A percentile compares a stretch with the other conserved stretches of the same genome.
Conservation (phyloP, 2,329 filamentous ascomycete genomes). For the Cladosporium sp. region DNA sequence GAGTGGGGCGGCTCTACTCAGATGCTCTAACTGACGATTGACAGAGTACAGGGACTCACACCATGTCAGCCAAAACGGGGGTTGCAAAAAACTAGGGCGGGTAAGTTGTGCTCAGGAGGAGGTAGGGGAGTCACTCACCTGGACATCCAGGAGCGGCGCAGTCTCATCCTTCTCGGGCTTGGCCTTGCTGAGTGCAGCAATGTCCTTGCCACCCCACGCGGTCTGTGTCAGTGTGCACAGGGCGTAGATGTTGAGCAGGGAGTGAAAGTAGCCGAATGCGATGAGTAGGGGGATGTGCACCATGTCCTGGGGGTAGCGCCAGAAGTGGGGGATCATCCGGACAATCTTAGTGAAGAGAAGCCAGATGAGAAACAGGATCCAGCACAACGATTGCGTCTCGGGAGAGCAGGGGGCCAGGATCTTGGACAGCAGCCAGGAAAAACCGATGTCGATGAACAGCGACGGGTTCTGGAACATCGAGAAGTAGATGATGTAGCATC, state of each 20-base stretch:
- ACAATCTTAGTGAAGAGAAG: constrained; percentile 58
- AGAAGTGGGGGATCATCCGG: constrained; percentile 58
- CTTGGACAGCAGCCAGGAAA: constrained; percentile 40
- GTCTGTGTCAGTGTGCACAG: constrained; percentile 47
- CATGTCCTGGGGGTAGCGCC: constrained; percentile 54
- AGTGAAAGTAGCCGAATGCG: constrained; percentile 59
- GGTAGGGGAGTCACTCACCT: background rate
- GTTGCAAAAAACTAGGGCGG: background rate
- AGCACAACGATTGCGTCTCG: background rate
- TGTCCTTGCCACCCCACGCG: constrained; percentile 34
- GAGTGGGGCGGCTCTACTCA: background rate
- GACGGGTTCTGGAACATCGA: constrained; percentile 58
- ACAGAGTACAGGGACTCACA: background rate
- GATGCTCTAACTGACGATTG: background rate
- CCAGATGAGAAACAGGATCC: constrained; percentile 37
- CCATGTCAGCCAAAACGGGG: background rate
- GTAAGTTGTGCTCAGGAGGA: background rate
- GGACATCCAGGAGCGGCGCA: background rate
- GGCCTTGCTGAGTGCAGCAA: constrained; percentile 16
- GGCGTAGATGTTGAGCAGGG: constrained; percentile 58
- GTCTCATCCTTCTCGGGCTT: background rate
- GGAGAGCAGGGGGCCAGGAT: constrained; percentile 26
- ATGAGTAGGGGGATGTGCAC: constrained; percentile 52
- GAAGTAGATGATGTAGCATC: constrained; percentile 58
- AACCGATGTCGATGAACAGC: constrained; percentile 50